Base-by-base conservation (phyloP, 2,329 filamentous ascomycete species). In the Cordyceps javanica region DNA sequence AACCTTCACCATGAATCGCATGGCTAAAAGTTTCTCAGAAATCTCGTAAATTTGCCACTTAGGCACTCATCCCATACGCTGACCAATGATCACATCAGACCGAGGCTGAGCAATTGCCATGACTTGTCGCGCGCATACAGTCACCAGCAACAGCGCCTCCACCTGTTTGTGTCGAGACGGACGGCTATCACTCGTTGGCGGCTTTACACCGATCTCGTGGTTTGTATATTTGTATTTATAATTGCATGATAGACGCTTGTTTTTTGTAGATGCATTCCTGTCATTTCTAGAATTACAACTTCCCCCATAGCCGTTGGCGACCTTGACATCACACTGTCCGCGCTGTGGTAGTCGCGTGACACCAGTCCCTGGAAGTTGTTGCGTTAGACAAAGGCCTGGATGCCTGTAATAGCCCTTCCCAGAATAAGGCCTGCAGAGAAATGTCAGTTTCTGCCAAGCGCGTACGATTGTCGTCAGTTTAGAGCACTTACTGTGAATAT, bases 401-500 rank as follows among this genome's bases (percentile, higher is more conserved):
- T 75, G 23, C 90, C 88, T 36, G 85, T 87, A 59, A 89, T 88
- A 14, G 85, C 85, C 61, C 85, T 77, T 57, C 86, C 86, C 52
- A 89, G 68, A 66, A 89, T 88, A 67, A 88, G 77, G 66, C 82
- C 87, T 90, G 64, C n/a, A 55, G 60, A 66, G 59, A 60, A 65
- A 60, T 55, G 59, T 45, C 54, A 58, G 41, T 56, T n/a, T 8
- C 2, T 25, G 50, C 14, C 34, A 19, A 34, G 11, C n/a, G 30
- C 38, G 39, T 11, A 23, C 30, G 10, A 13, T 13, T 28, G 10
- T 23, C 21, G 19, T n/a, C 23, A n/a, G 39, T 28, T 21, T 34
- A 11, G 60, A 59, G 32, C 57, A 83, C 89, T 82, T 76, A 93
- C 91, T 85, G 73, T 97, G 94, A 70, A 97, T 97, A 74, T 97